These are phyloP conservation scores for Aspergillus pseudonomiae DNA, from an alignment of 2,329 filamentous ascomycete genomes.

Conservation along the genomic window DNA sequence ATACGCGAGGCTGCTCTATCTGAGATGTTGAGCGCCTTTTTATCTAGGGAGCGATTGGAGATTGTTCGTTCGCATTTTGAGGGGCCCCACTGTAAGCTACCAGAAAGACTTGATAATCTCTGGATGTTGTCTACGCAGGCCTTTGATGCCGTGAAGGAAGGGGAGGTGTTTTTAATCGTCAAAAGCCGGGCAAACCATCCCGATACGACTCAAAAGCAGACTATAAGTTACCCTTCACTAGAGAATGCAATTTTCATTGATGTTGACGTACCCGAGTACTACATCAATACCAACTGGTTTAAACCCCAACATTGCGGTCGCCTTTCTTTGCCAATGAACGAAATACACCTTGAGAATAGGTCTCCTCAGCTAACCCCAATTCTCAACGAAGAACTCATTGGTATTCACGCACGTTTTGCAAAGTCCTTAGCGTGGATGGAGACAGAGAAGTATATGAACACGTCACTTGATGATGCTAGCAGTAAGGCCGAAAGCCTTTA, in stretches of 20 bases:
- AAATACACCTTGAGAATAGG: background rate
- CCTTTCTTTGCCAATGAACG: background rate
- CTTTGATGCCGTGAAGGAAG: background rate
- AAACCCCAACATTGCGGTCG: background rate
- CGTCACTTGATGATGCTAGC: no score
- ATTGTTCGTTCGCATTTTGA: background rate
- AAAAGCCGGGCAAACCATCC: background rate
- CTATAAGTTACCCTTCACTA: background rate
- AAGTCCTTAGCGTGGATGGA: slow-evolving; percentile 5
- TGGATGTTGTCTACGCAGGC: slow-evolving; percentile 4
- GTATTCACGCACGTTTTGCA: background rate
- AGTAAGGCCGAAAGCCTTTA: no score
- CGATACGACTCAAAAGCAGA: background rate
- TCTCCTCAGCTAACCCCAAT: background rate
- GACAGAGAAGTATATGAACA: background rate
- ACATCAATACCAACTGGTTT: background rate
- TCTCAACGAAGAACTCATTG: background rate
- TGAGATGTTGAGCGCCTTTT: background rate
- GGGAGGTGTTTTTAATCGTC: background rate
- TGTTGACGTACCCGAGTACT: background rate
- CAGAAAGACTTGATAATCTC: slow-evolving; percentile 1
- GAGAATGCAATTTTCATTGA: background rate
- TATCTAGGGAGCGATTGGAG: background rate
- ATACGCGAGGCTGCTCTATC: background rate
- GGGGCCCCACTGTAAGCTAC: background rate